Conservation (phyloP, 352 stramenopile genomes). For the Phytophthora citrophthora region DNA sequence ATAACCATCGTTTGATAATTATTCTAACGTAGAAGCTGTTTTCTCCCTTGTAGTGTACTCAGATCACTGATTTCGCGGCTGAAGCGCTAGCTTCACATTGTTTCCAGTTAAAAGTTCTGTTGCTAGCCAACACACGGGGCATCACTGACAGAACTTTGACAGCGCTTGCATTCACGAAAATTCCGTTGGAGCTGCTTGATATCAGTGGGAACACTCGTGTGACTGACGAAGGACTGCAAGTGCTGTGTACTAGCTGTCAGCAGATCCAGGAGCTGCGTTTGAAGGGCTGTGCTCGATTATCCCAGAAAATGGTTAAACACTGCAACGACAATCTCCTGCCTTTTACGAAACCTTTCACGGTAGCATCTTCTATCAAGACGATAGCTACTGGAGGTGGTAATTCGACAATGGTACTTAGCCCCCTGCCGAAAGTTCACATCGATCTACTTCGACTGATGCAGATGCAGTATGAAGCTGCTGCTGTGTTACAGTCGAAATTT, state of each 20-base stretch:
- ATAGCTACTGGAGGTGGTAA: conserved; percentile 50
- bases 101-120: conserved; percentile 44
- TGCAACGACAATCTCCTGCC: conserved; percentile 46
- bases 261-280: conserved; percentile 61
- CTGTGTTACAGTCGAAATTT: conserved; percentile 49
- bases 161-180: conserved; percentile 47
- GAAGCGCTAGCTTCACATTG: conserved; percentile 59
- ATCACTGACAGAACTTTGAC: conserved; percentile 59
- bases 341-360: conserved; percentile 41
- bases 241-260: conserved; percentile 46
- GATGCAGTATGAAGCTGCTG: conserved; percentile 42
- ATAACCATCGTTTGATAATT: neutral
- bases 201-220: conserved; percentile 68
- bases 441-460: conserved; percentile 41
- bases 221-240: conserved; percentile 53
- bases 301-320: conserved; percentile 37
- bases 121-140: conserved; percentile 43
- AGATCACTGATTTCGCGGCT: conserved; percentile 53
- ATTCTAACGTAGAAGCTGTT: too few relatives aligned
- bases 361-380: conserved; percentile 44
- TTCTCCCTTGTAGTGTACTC: conserved; percentile 36
- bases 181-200: conserved; percentile 55
- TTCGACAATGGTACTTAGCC: conserved; percentile 29
- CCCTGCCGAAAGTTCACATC: conserved; percentile 43
- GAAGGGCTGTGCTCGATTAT: conserved; percentile 70